Percentiles rank a stretch among this genome's conserved stretches.
Evolutionary conservation across 768 basidiomycete species (phyloP).

Genomic region (Russula griseocarnosa): DNA sequence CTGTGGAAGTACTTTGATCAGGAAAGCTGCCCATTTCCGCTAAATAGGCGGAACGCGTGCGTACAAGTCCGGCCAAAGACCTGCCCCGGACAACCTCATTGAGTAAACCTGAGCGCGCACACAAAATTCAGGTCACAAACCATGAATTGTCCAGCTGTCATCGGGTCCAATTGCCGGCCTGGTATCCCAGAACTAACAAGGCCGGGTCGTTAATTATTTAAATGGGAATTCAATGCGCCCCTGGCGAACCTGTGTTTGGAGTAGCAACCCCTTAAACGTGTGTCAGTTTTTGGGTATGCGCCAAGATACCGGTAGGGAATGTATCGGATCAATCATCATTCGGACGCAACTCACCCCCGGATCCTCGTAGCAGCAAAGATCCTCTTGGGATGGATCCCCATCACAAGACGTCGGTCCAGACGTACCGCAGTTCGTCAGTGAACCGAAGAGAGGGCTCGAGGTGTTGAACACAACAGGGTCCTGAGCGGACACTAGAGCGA

Average conservation of each 20-base stretch:
- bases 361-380: constrained; percentile 59
- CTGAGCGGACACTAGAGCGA: constrained; percentile 6
- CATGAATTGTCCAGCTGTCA: constrained; percentile 72
- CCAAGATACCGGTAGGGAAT: neutral
- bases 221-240: neutral
- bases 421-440: constrained; percentile 48
- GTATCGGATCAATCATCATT: neutral
- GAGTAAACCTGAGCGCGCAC: neutral
- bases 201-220: neutral
- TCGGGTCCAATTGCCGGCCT: constrained; percentile 57
- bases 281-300: neutral
- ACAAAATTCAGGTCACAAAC: constrained; percentile 37
- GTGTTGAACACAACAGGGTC: constrained; percentile 23
- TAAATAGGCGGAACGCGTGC: constrained; percentile 30
- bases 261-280: constrained; percentile 48
- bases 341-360: constrained; percentile 49
- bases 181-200: constrained; percentile 66
- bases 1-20: constrained; percentile 35
- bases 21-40: neutral
- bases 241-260: constrained; percentile 49
- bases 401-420: constrained; percentile 50
- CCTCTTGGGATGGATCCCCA: constrained; percentile 40
- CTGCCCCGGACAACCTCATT: constrained; percentile 33
- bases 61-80: constrained; percentile 65
- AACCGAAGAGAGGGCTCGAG: constrained; percentile 33